Conservation (phyloP, 1,139 yeast genomes). For the Diutina mesorugosa region DNA sequence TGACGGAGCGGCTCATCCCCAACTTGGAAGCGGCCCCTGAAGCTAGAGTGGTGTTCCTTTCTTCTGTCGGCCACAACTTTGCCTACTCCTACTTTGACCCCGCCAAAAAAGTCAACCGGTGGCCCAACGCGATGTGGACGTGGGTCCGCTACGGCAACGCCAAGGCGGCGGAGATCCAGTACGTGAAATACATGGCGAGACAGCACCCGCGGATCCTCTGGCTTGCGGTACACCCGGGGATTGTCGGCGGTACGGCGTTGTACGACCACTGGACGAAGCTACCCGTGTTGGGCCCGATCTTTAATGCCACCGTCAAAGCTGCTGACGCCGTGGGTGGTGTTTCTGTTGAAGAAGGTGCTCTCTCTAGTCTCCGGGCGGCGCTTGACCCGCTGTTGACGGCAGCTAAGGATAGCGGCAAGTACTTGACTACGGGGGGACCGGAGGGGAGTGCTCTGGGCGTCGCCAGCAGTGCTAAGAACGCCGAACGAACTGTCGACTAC, state of each 20-base stretch:
- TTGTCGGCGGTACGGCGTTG: conserved; percentile 21
- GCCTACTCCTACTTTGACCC: conserved; percentile 12
- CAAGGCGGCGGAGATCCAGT: conserved; percentile 22
- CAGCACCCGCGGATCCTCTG: conserved; percentile 20
- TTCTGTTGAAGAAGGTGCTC: conserved; percentile 21
- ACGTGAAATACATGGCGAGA: conserved; percentile 14
- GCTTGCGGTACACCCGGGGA: conserved; percentile 28
- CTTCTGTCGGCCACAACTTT: conserved; percentile 23
- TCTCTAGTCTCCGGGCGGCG: conserved; percentile 22
- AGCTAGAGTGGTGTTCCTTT: conserved; percentile 21
- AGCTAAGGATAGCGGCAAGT: conserved; percentile 19
- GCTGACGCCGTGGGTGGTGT: conserved; percentile 7
- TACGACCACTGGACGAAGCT: conserved; percentile 18
- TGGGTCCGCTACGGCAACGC: conserved; percentile 26
- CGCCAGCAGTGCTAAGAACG: conserved; percentile 10
- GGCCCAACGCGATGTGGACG: conserved; percentile 14
- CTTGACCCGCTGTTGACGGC: conserved; percentile 16
- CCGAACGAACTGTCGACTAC: background rate
- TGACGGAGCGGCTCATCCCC: conserved; percentile 20
- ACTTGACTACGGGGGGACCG: conserved; percentile 22
- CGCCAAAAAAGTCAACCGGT: conserved; percentile 11
- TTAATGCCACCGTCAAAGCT: conserved; percentile 9
- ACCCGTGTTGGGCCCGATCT: conserved; percentile 14
- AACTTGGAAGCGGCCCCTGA: conserved; percentile 12
- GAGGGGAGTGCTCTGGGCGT: conserved; percentile 13